A percentile compares a stretch with the other conserved stretches of the same genome.
phyloP scores from a whole-genome alignment of 345 rosid genomes.

The Eucalyptus melliodora region DNA sequence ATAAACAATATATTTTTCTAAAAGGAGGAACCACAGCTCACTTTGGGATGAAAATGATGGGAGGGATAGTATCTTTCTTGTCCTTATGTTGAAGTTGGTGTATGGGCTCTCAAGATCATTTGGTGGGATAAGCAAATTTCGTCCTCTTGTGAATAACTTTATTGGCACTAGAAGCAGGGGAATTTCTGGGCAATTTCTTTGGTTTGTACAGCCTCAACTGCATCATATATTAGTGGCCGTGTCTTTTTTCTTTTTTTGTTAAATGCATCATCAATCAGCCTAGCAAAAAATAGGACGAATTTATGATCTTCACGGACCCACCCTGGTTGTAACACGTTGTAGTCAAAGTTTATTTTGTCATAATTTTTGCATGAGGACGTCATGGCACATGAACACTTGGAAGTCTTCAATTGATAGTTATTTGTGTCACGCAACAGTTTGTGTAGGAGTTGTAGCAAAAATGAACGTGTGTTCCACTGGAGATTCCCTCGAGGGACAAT shows the following conservation, averaged over 20 bases:
- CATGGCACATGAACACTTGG: neutral
- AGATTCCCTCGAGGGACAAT: neutral
- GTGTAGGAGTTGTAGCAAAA: neutral
- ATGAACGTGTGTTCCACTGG: neutral
- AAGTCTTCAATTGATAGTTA: neutral
- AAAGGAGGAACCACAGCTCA: neutral
- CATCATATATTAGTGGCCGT: neutral
- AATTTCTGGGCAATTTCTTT: neutral
- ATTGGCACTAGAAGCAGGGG: neutral
- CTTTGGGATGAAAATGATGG: constrained; percentile 2
- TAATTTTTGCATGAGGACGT: neutral
- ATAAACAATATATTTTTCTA: neutral
- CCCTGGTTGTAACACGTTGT: neutral
- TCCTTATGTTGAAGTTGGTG: constrained; percentile 1
- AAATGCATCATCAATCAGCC: neutral
- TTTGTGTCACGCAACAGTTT: neutral
- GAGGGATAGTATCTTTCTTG: constrained; percentile 3
- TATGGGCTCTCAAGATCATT: neutral
- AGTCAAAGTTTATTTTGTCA: neutral
- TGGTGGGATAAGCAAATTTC: constrained; percentile 11
- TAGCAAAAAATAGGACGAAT: neutral
- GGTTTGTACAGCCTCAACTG: neutral
- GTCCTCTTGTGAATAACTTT: neutral
- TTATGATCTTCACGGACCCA: neutral
- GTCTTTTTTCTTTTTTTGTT: neutral